Evolutionary conservation across 768 basidiomycete species (phyloP).

Genomic region (Lentinula boryana): DNA sequence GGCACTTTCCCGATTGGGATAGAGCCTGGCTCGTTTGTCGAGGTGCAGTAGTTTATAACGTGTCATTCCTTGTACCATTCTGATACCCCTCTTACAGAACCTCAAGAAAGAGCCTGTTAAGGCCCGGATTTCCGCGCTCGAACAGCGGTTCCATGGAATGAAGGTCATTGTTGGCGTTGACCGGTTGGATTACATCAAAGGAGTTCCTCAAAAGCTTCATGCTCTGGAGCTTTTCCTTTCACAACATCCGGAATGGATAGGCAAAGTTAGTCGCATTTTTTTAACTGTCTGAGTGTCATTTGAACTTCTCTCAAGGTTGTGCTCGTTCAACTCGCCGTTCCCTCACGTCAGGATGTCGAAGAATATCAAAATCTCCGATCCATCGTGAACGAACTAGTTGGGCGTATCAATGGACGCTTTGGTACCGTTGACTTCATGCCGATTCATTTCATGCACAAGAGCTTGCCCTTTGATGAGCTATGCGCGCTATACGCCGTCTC

Average conservation of each 20-base stretch:
- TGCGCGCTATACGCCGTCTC: slow-evolving; percentile 97
- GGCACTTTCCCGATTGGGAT: slow-evolving; percentile 99
- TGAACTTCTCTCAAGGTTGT: slow-evolving; percentile 57
- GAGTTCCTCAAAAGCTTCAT: slow-evolving; percentile 96
- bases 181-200: slow-evolving; percentile 99
- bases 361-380: slow-evolving; percentile 97
- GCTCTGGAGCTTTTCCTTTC: slow-evolving; percentile 94
- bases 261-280: slow-evolving; percentile 54
- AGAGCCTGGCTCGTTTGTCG: slow-evolving; percentile 87
- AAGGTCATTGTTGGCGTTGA: slow-evolving; percentile 99
- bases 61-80: neutral
- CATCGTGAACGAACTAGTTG: slow-evolving; percentile 96
- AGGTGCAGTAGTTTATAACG: slow-evolving; percentile 35
- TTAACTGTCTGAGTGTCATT: neutral
- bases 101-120: slow-evolving; percentile 76
- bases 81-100: slow-evolving; percentile 40
- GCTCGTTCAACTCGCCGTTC: slow-evolving; percentile 93
- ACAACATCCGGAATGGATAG: slow-evolving; percentile 99
- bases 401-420: slow-evolving; percentile 97
- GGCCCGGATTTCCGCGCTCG: slow-evolving; percentile 72
- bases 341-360: slow-evolving; percentile 96
- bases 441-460: slow-evolving; percentile 99
- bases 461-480: slow-evolving; percentile 86
- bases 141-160: slow-evolving; percentile 87
- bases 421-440: slow-evolving; percentile 99